Base-by-base conservation (phyloP, 108 stramenopile species). In the Licmophora abbreviata region DNA sequence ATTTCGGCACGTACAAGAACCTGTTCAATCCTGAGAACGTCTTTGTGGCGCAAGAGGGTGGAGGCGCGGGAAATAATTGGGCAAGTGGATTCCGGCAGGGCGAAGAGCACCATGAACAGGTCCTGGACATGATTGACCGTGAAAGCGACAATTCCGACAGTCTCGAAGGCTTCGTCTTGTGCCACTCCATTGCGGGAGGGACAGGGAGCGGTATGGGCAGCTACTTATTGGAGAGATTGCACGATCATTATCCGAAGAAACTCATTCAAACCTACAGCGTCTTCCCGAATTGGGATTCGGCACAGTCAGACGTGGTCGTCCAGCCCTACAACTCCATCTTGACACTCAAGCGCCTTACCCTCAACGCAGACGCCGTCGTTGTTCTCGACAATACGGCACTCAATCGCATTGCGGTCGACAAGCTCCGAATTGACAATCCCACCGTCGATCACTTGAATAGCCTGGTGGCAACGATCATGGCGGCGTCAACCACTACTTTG, bases 41-140 rank as follows among this genome's bases (percentile, higher is more conserved):
- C 20, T 99, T 96, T 59, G 73, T 96, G 21, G 87, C 94, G 18
- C 63, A 88, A 53, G 95, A 97, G 34, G 98, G 98, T 9, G 98
- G 98, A 9, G 98, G 98, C 22, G 98, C 98, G 12, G 98, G 98
- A 1, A 99, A 99, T 63, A 99, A 99, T 60, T 99, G 98, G 98
- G 94, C 94, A 8, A 73, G 70, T 14, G 94, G 94, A 3, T 90
- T 83, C 61, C 81, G 89, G 21, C 94, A 95, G 78, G 94, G 88
- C 8, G 78, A 86, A 49, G 77, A 93, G 49, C 85, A 94, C 58
- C 85, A 91, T 52, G 98, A 99, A 56, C 70, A 90, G 44, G 81
- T 99, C 6, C 58, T 97, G 75, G 98, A 99, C 58, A 99, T 99
- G 95, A 95, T 99, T 55, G 98, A 99, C 68, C 76, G 98, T 29